Conservation (phyloP, 2,329 filamentous ascomycete genomes). For the Sodiomyces alkalinus region DNA sequence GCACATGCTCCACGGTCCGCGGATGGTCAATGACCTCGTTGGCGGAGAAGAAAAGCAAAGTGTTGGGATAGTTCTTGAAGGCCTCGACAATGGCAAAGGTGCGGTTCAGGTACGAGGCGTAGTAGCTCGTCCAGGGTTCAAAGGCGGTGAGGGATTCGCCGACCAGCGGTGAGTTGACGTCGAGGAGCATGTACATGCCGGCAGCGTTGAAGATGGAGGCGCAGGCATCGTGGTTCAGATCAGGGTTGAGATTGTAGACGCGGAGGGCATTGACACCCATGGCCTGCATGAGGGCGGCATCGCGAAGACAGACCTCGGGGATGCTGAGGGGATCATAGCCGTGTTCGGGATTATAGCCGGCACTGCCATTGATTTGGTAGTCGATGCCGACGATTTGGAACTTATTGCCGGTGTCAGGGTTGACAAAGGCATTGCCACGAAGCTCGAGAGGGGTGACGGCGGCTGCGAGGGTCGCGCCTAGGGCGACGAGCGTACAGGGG, state of each 20-base stretch:
- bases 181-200: conserved; percentile 54
- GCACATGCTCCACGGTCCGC: conserved; percentile 40
- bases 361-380: conserved; percentile 53
- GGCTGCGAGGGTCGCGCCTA: conserved; percentile 34
- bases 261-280: conserved; percentile 53
- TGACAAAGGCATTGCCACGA: conserved; percentile 43
- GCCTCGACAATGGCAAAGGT: conserved; percentile 53
- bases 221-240: conserved; percentile 51
- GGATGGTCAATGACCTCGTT: conserved; percentile 68
- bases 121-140: conserved; percentile 45
- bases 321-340: conserved; percentile 46
- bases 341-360: conserved; percentile 39
- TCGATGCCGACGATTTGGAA: conserved; percentile 54
- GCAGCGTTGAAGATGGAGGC: conserved; percentile 54
- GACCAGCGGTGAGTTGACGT: conserved; percentile 49
- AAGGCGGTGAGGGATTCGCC: conserved; percentile 40
- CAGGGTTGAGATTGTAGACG: conserved; percentile 52
- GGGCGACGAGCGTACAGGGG: conserved; percentile 29
- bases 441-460: conserved; percentile 44
- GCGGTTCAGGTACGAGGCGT: conserved; percentile 44
- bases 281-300: conserved; percentile 50
- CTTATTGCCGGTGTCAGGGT: conserved; percentile 39
- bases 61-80: conserved; percentile 52
- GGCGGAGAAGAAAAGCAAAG: conserved; percentile 69
- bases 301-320: conserved; percentile 41